phyloP scores from a whole-genome alignment of 1,284 basidiomycete species.

The Sphaerobolus stellatus region DNA sequence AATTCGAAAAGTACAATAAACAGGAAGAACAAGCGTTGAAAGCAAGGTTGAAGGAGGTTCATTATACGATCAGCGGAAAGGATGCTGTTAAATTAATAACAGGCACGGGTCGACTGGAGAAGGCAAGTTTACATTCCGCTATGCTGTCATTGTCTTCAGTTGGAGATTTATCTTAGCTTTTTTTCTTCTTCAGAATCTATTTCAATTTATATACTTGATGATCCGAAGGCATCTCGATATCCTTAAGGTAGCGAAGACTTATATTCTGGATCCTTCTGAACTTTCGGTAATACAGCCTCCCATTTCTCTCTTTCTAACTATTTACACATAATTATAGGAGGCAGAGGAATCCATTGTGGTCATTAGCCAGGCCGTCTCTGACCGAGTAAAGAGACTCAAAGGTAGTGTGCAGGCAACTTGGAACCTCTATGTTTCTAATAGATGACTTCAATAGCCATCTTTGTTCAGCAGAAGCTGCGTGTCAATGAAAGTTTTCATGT shows the following conservation, averaged over 20 bases:
- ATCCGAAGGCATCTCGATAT: background rate
- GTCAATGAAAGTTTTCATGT: background rate
- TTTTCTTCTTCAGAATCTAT: background rate
- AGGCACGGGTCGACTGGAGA: slow-evolving; percentile 4
- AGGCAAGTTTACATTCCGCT: background rate
- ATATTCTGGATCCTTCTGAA: background rate
- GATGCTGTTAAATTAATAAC: slow-evolving; percentile 3
- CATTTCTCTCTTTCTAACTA: background rate
- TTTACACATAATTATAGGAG: background rate
- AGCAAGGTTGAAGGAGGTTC: background rate
- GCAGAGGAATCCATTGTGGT: background rate
- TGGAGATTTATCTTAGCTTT: background rate
- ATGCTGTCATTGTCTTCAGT: background rate
- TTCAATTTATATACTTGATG: background rate
- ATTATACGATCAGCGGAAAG: background rate
- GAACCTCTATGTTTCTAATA: too few relatives aligned
- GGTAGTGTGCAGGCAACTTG: too few relatives aligned
- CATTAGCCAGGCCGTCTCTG: background rate
- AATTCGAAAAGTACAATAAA: slow-evolving; percentile 2
- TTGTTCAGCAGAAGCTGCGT: background rate
- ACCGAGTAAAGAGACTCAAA: background rate
- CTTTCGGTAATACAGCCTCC: background rate
- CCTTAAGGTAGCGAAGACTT: background rate
- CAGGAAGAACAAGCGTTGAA: background rate
- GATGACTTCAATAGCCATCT: too few relatives aligned